Evolutionary conservation across 495 filamentous ascomycete genomes (phyloP), one percentile per base, ranked within the genome.

Genomic region (Tuber melanosporum): DNA sequence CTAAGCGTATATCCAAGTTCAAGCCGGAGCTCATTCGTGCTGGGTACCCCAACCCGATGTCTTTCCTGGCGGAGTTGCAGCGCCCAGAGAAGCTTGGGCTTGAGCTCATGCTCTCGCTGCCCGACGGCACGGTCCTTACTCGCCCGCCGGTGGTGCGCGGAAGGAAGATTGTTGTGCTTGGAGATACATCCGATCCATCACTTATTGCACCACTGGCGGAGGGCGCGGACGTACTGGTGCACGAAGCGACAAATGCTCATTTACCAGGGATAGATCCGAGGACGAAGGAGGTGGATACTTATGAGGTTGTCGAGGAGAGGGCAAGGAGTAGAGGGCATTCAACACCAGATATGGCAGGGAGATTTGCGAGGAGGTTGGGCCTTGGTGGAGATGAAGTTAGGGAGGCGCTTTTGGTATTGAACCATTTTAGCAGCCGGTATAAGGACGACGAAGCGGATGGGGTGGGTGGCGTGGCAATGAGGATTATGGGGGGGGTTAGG

Each of bases 321-420:
- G 14, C 80, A 7, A 82, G 17, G 76, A 74, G 73, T 2, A 71
- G 80, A 41, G 80, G 80, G 0, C 80, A 82, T 45, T 82, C 80
- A 36, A 82, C 80, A 20, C 80, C 80, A 14, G 80, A 82, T 75
- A 82, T 82, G 80, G 80, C 80, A 15, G 80, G 80, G 47, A 32
- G 79, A 72, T 82, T 82, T 57, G 80, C 80, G 4, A 71, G 26
- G 45, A 73, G 73, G n/a, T 71, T 82, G 19, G 43, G 46, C 32
- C 22, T 82, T 19, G 80, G 80, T 0, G 70, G 20, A 42, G 70
- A 45, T 26, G 46, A n/a, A 26, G 20, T 15, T 12, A 74, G 46
- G 32, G 70, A 75, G 4, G 79, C 73, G 4, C 17, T 82, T 15
- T 44, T 82, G 32, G 47, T 82, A 10, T 73, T 82, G 39, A 82